Evolutionary conservation across 179 eudicot genomes (phyloP), one percentile per base, ranked within the genome.

Genomic region (Gypsophila paniculata): DNA sequence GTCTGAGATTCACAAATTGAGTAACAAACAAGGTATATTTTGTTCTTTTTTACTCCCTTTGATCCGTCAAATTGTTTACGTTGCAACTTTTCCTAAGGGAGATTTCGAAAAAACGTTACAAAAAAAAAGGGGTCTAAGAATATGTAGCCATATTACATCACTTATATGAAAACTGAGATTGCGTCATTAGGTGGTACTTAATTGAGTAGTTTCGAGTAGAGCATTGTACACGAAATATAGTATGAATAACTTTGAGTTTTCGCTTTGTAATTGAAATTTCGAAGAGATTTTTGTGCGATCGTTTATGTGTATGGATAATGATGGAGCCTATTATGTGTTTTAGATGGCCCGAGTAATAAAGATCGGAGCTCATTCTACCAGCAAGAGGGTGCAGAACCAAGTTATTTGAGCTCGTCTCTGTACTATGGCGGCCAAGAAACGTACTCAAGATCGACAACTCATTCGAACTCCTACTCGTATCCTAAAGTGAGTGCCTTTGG

Each of bases 391-490:
- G 82, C 38, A 10, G 85, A 77, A 59, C 87, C 91, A 26, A 78
- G 80, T 75, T 74, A 83, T 61, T 74, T 88, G 71, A 83, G 92
- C 82, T 86, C 90, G 48, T 89, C 91, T 58, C 78, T 89, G 15
- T 86, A 87, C 69, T 87, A 87, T 72, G 95, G 95, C 51, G 84
- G 88, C 42, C 96, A 74, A 82, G 94, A 89, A 64, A 76, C 74
- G 58, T 87, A 87, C 49, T 23, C 77, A 32, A 71, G 55, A 55
- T 62, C 85, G 10, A 70, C 85, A 0, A n/a, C 80, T 64, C 61
- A 23, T 65, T 71, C 77, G 29, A 49, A 65, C 68, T 51, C 82
- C 4, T 52, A 69, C 19, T 68, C 86, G 34, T 65, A 83, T 58
- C 71, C 83, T 19, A 48, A 13, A 18, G 90, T 88, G 65, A 80